Evolutionary conservation across 164 flowering plant species (phyloP), one percentile per base, ranked within the genome.

Genomic region (Berberis thunbergii): DNA sequence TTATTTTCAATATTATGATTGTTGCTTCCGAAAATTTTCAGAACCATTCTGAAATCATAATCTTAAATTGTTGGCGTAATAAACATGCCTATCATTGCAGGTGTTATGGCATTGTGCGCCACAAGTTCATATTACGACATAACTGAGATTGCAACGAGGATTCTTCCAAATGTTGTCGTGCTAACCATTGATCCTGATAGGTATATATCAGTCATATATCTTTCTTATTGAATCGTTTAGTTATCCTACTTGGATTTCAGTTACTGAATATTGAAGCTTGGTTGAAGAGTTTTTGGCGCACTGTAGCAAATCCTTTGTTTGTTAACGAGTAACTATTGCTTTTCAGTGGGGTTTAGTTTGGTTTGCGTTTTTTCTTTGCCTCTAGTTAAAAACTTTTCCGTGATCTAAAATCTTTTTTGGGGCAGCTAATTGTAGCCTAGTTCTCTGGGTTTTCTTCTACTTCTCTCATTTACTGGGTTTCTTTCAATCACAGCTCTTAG

Each of bases 161-260:
- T 95, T 76, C 79, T 91, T 69, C 96, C 99, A 13, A 87, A 78
- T 75, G 69, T 95, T 70, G 92, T 91, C 69, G 92, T 95, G 7
- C 94, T 95, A 65, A 86, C 96, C 0, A 81, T 95, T 67, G 99
- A 95, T 78, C 88, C 91, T 66, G 99, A 95, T 78, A 80, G 97
- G 99, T 95, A 60, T 64, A 41, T 45, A n/a, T 64, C 54, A 61
- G 60, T 48, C 43, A 42, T 39, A 41, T 60, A n/a, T 11, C 45
- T 48, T 64, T 58, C 9, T 10, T 60, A 6, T 60, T 60, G 1
- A 43, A 45, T 53, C 2, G 41, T 2, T 41, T 7, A 4, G 12
- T 43, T 54, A 9, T 9, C 40, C 7, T 40, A 13, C 57, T 3
- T 44, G 4, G 60, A 54, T 44, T 13, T 46, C 12, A 60, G 57